Conservation (phyloP, 768 basidiomycete genomes). For the Rhizopogon rudus region DNA sequence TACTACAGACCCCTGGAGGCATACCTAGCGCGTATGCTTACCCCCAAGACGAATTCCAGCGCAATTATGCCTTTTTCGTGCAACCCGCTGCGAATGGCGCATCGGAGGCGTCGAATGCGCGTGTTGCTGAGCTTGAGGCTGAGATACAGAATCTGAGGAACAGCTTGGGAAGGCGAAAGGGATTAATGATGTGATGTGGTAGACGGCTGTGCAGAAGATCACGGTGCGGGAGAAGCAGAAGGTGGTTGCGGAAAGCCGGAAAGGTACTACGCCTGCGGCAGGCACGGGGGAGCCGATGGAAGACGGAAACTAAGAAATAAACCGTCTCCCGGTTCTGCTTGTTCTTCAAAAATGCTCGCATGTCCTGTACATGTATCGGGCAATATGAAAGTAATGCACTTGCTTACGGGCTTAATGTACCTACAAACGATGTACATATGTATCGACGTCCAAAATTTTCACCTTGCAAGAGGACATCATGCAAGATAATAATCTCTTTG, state of each 20-base stretch:
- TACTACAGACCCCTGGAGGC: slow-evolving; percentile 11
- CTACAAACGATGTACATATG: no score
- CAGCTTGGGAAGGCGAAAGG: slow-evolving; percentile 82
- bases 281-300: not conserved
- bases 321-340: no score
- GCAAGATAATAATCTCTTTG: no score
- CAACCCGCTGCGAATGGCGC: slow-evolving; percentile 28
- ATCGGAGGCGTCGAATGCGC: slow-evolving; percentile 30
- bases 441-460: no score
- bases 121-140: slow-evolving; percentile 78
- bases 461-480: no score
- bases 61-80: slow-evolving; percentile 36
- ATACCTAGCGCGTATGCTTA: slow-evolving; percentile 32
- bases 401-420: no score
- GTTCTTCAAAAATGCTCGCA: no score
- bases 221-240: slow-evolving; percentile 34
- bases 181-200: slow-evolving; percentile 96
- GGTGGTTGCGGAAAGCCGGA: not conserved
- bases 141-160: no score
- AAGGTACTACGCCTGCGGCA: not conserved
- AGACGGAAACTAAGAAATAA: no score
- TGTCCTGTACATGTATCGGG: no score
- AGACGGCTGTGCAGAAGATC: slow-evolving; percentile 66
- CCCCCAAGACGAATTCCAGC: slow-evolving; percentile 48
- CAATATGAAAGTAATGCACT: no score